A percentile compares a stretch with the other conserved stretches of the same genome.
phyloP scores from a whole-genome alignment of 179 eudicot species.

The Actinidia arguta region DNA sequence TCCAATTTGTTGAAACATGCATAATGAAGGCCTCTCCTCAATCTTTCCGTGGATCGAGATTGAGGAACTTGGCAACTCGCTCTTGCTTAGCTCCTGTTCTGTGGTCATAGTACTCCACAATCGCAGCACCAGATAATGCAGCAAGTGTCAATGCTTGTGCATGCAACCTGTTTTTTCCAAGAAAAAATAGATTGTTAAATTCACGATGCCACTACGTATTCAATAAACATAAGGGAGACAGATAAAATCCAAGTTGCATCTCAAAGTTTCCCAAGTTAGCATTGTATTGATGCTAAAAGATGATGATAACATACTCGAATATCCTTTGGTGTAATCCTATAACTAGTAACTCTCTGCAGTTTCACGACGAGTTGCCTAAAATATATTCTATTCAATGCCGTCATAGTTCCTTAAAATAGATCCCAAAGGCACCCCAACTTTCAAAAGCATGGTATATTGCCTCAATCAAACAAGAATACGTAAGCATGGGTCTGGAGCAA shows the following conservation, averaged over 20 bases:
- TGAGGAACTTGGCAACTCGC: conserved; percentile 43
- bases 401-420: background rate
- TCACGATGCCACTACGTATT: background rate
- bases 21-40: too few relatives aligned
- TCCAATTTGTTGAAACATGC: too few relatives aligned
- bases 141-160: conserved; percentile 81
- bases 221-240: background rate
- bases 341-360: background rate
- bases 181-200: background rate
- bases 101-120: conserved; percentile 67
- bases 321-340: background rate
- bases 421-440: background rate
- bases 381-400: too few relatives aligned
- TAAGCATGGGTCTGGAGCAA: too few relatives aligned
- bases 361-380: background rate
- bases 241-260: background rate
- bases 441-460: too few relatives aligned
- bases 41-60: conserved; percentile 33
- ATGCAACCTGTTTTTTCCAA: conserved; percentile 57
- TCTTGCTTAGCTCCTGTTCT: conserved; percentile 46
- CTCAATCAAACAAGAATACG: background rate
- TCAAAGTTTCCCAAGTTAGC: too few relatives aligned
- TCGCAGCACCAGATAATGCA: conserved; percentile 69
- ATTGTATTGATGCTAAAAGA: background rate
- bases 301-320: background rate